Percentiles rank a stretch among this genome's conserved stretches.
These are phyloP conservation scores for Xanthoceras sorbifolium DNA, from an alignment of 345 rosid species.

Conservation along the genomic window DNA sequence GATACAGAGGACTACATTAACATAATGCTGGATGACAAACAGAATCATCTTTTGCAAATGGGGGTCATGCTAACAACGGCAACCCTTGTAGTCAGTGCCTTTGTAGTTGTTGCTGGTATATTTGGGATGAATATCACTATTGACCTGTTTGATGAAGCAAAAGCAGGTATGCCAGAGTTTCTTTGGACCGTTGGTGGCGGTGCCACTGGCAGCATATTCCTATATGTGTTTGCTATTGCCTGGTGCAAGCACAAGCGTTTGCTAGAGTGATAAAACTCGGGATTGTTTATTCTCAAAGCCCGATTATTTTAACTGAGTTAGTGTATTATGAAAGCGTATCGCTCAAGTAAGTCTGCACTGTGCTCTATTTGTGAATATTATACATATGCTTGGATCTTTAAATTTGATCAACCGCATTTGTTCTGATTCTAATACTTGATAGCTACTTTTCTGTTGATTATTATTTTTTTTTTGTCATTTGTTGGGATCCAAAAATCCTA, in stretches of 20 bases:
- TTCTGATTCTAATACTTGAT: background rate
- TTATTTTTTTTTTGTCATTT: too few species aligned
- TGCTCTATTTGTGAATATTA: background rate
- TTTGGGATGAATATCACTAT: constrained; percentile 79
- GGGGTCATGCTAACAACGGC: constrained; percentile 95
- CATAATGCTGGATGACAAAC: constrained; percentile 96
- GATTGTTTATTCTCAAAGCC: background rate
- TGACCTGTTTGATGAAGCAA: constrained; percentile 39
- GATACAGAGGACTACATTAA: constrained; percentile 96
- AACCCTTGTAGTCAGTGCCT: constrained; percentile 69
- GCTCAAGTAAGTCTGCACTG: background rate
- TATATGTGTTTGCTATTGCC: constrained; percentile 75
- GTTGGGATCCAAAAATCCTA: too few species aligned
- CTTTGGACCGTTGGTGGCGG: constrained; percentile 80
- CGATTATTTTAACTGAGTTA: too few species aligned
- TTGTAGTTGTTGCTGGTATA: constrained; percentile 66
- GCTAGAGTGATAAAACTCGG: constrained; percentile 43
- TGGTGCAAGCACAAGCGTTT: constrained; percentile 85
- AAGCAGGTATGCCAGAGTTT: constrained; percentile 45
- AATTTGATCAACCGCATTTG: background rate
- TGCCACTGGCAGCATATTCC: constrained; percentile 53
- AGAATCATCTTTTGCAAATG: constrained; percentile 94
- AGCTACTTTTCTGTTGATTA: background rate
- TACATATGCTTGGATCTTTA: background rate
- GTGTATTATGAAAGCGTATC: background rate